phyloP scores from a whole-genome alignment of 495 filamentous ascomycete genomes.

The Hypoxylon fragiforme region DNA sequence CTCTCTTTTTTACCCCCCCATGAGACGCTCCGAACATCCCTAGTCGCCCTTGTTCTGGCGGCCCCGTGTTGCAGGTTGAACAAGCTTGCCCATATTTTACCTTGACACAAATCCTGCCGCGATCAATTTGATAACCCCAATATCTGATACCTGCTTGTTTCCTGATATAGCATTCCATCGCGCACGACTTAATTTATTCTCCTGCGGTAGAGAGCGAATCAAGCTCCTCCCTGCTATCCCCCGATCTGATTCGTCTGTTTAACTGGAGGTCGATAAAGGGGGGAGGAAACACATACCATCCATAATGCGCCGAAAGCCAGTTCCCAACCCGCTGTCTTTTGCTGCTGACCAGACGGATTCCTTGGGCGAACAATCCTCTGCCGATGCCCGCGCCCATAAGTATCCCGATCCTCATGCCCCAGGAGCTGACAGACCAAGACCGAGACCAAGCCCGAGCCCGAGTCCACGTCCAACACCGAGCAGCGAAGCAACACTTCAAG shows the following conservation, averaged over 20 bases:
- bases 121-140: constrained; percentile 32
- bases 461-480: constrained; percentile 32
- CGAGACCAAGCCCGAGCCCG: constrained; percentile 11
- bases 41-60: constrained; percentile 23
- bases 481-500: constrained; percentile 39
- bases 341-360: constrained; percentile 39
- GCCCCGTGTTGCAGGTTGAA: constrained; percentile 24
- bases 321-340: constrained; percentile 57
- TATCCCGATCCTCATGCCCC: constrained; percentile 25
- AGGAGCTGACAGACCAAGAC: constrained; percentile 30
- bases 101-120: constrained; percentile 18
- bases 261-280: constrained; percentile 26
- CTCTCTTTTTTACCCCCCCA: constrained; percentile 17
- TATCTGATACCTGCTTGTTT: constrained; percentile 33
- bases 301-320: constrained; percentile 58
- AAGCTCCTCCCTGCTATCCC: constrained; percentile 39
- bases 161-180: constrained; percentile 41
- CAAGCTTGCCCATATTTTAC: constrained; percentile 19
- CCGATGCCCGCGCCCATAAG: constrained; percentile 30
- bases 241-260: constrained; percentile 35
- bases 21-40: constrained; percentile 8
- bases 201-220: constrained; percentile 42
- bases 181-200: constrained; percentile 41
- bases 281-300: constrained; percentile 26
- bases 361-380: constrained; percentile 38